Percentiles rank a stretch among this genome's conserved stretches.
Evolutionary conservation across 2,329 filamentous ascomycete species (phyloP).

Genomic region (Teratosphaeria epicoccoides): DNA sequence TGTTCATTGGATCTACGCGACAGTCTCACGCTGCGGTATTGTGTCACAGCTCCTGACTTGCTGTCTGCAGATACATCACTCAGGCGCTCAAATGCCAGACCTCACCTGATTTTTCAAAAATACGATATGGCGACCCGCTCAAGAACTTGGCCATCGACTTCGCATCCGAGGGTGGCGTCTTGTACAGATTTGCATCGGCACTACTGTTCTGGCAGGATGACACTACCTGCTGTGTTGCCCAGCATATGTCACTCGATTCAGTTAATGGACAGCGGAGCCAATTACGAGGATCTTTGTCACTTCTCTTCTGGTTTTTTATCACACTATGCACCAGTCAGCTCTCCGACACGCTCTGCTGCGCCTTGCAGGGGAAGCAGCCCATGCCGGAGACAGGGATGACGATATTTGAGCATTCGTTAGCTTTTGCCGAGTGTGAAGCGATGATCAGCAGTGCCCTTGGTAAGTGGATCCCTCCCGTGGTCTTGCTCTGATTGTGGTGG

Average conservation of each 20-base stretch:
- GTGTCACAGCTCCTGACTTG: background rate
- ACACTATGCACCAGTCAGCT: constrained; percentile 67
- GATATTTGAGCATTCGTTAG: constrained; percentile 87
- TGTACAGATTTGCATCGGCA: constrained; percentile 62
- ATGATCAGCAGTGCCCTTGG: constrained; percentile 69
- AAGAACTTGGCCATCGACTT: constrained; percentile 29
- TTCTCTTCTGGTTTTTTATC: constrained; percentile 65
- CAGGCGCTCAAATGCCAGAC: constrained; percentile 91
- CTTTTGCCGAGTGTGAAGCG: constrained; percentile 89
- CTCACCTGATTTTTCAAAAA: constrained; percentile 34
- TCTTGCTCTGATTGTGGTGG: too few relatives aligned
- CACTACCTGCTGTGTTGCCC: constrained; percentile 60
- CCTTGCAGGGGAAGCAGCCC: constrained; percentile 70
- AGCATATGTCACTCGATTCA: constrained; percentile 55
- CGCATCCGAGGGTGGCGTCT: constrained; percentile 48
- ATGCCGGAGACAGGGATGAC: constrained; percentile 91
- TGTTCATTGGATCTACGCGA: too few relatives aligned
- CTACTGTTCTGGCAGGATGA: constrained; percentile 67
- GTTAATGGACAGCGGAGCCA: constrained; percentile 40
- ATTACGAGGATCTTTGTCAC: constrained; percentile 64
- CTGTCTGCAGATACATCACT: constrained; percentile 39
- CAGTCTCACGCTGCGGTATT: too few relatives aligned
- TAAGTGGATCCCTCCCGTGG: background rate
- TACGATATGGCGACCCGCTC: constrained; percentile 37
- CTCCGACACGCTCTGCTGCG: constrained; percentile 76